Conservation (phyloP, 2,329 filamentous ascomycete species). For the Venturia effusa region DNA sequence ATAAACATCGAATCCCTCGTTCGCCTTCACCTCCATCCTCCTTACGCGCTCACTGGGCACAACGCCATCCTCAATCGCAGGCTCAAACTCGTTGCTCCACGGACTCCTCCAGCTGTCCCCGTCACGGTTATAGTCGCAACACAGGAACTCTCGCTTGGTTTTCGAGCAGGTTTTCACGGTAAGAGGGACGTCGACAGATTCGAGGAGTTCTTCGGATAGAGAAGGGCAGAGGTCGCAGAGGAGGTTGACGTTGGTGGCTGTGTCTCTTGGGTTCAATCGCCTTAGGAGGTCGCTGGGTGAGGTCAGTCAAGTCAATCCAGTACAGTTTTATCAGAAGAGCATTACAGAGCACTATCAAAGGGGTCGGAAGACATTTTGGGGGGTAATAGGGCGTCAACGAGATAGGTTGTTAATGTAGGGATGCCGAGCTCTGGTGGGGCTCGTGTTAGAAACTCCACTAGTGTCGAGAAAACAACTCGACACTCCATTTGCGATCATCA, state of each 20-base stretch:
- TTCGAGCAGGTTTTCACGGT: slow-evolving; percentile 76
- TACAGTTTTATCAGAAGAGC: slow-evolving; percentile 9
- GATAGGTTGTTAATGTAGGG: background rate
- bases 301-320: slow-evolving; percentile 13
- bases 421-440: background rate
- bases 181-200: slow-evolving; percentile 93
- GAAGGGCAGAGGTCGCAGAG: slow-evolving; percentile 84
- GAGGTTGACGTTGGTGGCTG: slow-evolving; percentile 72
- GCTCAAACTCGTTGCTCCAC: slow-evolving; percentile 99
- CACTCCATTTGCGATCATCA: background rate
- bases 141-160: slow-evolving; percentile 86
- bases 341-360: slow-evolving; percentile 68
- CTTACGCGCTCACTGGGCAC: slow-evolving; percentile 11
- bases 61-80: slow-evolving; percentile 57
- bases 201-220: slow-evolving; percentile 93
- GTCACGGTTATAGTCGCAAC: slow-evolving; percentile 99
- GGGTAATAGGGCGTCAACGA: background rate
- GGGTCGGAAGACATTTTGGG: slow-evolving; percentile 46
- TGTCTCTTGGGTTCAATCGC: slow-evolving; percentile 90
- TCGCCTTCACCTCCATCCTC: slow-evolving; percentile 42
- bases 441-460: background rate
- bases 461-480: background rate
- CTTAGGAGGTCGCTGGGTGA: slow-evolving; percentile 70
- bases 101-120: slow-evolving; percentile 95
- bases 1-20: slow-evolving; percentile 95